These are phyloP conservation scores for Lactifluus pinguis DNA, from an alignment of 768 basidiomycete species.

Conservation along the genomic window DNA sequence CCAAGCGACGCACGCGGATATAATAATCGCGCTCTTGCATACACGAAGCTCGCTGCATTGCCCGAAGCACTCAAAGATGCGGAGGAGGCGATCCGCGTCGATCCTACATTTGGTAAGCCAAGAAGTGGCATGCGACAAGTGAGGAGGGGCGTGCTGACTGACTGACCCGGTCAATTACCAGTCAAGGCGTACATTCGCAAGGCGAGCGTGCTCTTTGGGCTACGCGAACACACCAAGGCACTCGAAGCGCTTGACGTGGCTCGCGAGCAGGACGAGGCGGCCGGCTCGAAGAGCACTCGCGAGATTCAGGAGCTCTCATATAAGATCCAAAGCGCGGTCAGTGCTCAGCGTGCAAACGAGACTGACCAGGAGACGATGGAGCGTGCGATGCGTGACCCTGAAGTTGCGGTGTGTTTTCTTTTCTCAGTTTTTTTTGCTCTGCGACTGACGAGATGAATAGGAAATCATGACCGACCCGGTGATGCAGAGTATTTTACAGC, in stretches of 20 bases:
- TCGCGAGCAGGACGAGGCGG: constrained; percentile 63
- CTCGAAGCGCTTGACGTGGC: constrained; percentile 78
- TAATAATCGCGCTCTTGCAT: constrained; percentile 97
- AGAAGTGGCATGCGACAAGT: not conserved
- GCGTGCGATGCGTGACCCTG: constrained; percentile 96
- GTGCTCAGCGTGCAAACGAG: constrained; percentile 71
- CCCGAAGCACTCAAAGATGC: constrained; percentile 96
- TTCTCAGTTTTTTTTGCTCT: not conserved
- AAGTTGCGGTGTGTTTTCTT: constrained; percentile 65
- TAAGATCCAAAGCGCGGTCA: constrained; percentile 76
- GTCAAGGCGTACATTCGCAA: constrained; percentile 97
- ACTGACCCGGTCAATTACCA: constrained; percentile 21
- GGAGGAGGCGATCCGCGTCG: constrained; percentile 85
- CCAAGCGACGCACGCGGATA: constrained; percentile 87
- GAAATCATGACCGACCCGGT: constrained; percentile 82
- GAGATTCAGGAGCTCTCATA: constrained; percentile 77
- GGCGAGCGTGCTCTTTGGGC: constrained; percentile 70
- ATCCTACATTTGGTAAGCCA: constrained; percentile 68
- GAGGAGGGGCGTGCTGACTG: not conserved
- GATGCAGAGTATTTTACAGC: constrained; percentile 92
- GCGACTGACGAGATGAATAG: constrained; percentile 29
- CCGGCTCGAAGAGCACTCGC: constrained; percentile 53
- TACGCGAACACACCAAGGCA: constrained; percentile 88
- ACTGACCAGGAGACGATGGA: constrained; percentile 87
- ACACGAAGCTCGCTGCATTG: constrained; percentile 88